phyloP scores from a whole-genome alignment of 192 early-diverging fungal species.

The Coemansia asiatica region DNA sequence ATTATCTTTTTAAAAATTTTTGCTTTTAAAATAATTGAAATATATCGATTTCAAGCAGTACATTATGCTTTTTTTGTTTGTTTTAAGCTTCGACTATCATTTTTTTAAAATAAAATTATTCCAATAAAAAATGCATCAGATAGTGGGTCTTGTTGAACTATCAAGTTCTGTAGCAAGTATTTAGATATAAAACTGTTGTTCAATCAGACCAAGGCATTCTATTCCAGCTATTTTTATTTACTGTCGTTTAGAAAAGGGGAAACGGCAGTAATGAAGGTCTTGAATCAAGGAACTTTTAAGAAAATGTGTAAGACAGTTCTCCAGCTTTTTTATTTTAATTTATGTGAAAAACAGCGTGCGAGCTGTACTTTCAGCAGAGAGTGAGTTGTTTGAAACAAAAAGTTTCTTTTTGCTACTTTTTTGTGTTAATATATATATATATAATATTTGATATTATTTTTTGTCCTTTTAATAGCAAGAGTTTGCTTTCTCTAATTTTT shows the following conservation, averaged over 20 bases:
- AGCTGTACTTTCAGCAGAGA: neutral
- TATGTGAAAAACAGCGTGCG: neutral
- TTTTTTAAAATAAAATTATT: too few relatives aligned
- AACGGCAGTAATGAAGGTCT: neutral
- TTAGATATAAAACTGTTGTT: too few relatives aligned
- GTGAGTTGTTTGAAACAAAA: neutral
- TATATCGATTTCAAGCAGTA: too few relatives aligned
- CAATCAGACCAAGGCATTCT: neutral
- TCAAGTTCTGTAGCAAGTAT: too few relatives aligned
- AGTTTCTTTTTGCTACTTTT: neutral
- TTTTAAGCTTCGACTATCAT: too few relatives aligned
- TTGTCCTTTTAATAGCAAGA: neutral
- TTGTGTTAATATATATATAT: neutral
- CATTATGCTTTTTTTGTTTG: too few relatives aligned
- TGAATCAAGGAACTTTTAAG: neutral
- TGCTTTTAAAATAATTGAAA: too few relatives aligned
- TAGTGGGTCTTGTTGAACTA: too few relatives aligned
- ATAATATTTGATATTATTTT: neutral
- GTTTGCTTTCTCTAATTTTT: neutral
- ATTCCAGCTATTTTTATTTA: too few relatives aligned
- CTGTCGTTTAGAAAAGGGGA: neutral
- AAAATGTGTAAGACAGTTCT: slow-evolving; percentile 9
- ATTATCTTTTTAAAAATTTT: too few relatives aligned
- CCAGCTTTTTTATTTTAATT: neutral
- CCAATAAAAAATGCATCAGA: too few relatives aligned